These are phyloP conservation scores for Rossbeevera mucosa DNA, from an alignment of 768 basidiomycete genomes.

Conservation along the genomic window DNA sequence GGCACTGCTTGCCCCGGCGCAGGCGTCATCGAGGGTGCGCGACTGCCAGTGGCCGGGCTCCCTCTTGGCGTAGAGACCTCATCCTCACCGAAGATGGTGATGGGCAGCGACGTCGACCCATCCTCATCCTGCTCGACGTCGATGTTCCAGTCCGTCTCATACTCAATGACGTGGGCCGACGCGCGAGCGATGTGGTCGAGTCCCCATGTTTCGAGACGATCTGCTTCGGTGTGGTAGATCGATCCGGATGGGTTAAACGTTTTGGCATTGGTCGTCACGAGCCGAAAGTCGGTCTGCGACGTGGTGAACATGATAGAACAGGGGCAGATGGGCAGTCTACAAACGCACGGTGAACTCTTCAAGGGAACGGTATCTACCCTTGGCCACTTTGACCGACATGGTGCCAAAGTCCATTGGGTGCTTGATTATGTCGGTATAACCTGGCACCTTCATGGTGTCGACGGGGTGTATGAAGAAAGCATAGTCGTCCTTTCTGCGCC, in stretches of 20 bases:
- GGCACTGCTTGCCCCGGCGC: constrained; percentile 21
- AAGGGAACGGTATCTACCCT: constrained; percentile 71
- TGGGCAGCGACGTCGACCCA: constrained; percentile 15
- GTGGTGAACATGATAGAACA: background rate
- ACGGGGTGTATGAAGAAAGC: constrained; percentile 77
- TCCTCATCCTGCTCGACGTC: constrained; percentile 66
- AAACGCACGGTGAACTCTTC: constrained; percentile 71
- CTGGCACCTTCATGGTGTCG: constrained; percentile 52
- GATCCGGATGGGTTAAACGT: constrained; percentile 70
- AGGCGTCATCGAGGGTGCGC: constrained; percentile 41
- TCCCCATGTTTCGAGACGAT: constrained; percentile 63
- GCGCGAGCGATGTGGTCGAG: constrained; percentile 72
- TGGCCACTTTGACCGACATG: constrained; percentile 71
- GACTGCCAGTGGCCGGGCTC: constrained; percentile 39
- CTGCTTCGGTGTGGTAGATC: constrained; percentile 72
- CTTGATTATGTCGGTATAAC: constrained; percentile 66
- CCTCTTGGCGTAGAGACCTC: constrained; percentile 39
- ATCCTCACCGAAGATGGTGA: constrained; percentile 35
- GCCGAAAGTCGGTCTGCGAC: constrained; percentile 57
- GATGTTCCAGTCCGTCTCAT: constrained; percentile 81
- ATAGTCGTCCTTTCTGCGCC: constrained; percentile 75
- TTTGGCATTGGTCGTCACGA: constrained; percentile 72
- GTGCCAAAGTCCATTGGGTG: constrained; percentile 92
- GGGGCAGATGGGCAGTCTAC: background rate
- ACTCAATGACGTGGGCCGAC: constrained; percentile 69